Conservation (phyloP, 1,284 basidiomycete species). For the Anthracocystis walkeri region DNA sequence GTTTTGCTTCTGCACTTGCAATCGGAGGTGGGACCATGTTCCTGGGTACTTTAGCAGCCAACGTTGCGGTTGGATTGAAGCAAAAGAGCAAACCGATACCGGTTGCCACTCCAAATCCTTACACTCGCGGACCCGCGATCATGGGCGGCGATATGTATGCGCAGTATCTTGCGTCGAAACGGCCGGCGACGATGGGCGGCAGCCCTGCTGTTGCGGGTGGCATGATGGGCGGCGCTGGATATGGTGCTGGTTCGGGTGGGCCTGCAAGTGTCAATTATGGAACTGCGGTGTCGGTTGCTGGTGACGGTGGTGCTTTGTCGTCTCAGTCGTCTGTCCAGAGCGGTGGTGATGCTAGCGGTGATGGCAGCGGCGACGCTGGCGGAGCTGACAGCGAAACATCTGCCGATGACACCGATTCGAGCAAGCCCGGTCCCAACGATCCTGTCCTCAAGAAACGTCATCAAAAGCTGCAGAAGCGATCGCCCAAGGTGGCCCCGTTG, state of each 20-base stretch:
- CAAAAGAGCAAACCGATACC: constrained; percentile 43
- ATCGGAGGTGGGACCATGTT: constrained; percentile 40
- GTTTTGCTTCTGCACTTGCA: constrained; percentile 7
- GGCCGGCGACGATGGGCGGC: not conserved
- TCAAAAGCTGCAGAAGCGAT: constrained; percentile 9
- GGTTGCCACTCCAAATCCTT: constrained; percentile 25
- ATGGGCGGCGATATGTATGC: constrained; percentile 37
- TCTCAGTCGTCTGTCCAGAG: not conserved
- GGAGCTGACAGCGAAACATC: not conserved
- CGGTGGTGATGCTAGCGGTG: not conserved
- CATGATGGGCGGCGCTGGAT: not conserved
- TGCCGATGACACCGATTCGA: not conserved
- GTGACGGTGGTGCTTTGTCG: not conserved
- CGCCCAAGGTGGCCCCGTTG: not conserved
- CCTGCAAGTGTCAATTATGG: not conserved
- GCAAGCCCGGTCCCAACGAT: not conserved
- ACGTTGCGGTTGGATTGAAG: constrained; percentile 7
- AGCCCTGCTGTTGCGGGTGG: not conserved
- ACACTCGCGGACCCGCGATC: constrained; percentile 25
- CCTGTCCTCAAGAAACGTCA: constrained; percentile 28
- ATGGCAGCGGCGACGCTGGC: not conserved
- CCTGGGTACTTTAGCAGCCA: constrained; percentile 22
- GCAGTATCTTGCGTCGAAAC: constrained; percentile 22
- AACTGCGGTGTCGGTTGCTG: not conserved
- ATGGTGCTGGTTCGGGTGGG: not conserved